Base-by-base conservation (phyloP, 2,329 filamentous ascomycete genomes). In the Fusarium sp. region DNA sequence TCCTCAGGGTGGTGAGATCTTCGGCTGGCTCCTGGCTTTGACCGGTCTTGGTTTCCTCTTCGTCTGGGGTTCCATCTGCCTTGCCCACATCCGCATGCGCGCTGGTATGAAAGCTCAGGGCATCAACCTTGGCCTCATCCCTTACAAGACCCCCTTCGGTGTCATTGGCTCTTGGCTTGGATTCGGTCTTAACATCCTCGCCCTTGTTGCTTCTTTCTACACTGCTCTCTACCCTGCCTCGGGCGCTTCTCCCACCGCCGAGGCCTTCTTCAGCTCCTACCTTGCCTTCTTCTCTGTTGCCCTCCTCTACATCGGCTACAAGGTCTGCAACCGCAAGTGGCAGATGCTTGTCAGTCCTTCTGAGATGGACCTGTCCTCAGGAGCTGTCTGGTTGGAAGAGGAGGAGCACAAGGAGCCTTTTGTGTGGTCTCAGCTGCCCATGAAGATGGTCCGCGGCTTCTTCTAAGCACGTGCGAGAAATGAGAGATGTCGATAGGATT, bases 71-170 rank as follows among this genome's bases (percentile, higher is more conserved):
- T 91, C 90, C 68, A 94, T 97, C 75, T 96, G 92, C 76, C 79
- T 96, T 8, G 85, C 89, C 12, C 93, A 97, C 77, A 96, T 97
- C 72, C 92, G 93, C 54, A 97, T 97, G 85, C 91, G 93, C 65
- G 78, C 80, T 29, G 91, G 88, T 13, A 96, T 92, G 91, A 81
- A 80, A 42, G 73, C 79, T 8, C 85, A 88, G 65, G 91, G 90
- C 43, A 87, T 89, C 73, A 82, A 80, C 31, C 78, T 94, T 26
- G 81, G 87, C 50, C 91, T 96, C 69, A 83, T 98, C 13, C 90
- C 93, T 11, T 97, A 95, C 81, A 82, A 79, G 42, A 91, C 91
- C 1, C 91, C 96, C 73, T 85, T 90, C 7, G 93, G 93, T 56
- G 79, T 95, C 8, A 68, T 84, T n/a, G 94, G 93, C 10, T 96